phyloP scores from a whole-genome alignment of 2,329 filamentous ascomycete species.

The Claviceps purpurea region DNA sequence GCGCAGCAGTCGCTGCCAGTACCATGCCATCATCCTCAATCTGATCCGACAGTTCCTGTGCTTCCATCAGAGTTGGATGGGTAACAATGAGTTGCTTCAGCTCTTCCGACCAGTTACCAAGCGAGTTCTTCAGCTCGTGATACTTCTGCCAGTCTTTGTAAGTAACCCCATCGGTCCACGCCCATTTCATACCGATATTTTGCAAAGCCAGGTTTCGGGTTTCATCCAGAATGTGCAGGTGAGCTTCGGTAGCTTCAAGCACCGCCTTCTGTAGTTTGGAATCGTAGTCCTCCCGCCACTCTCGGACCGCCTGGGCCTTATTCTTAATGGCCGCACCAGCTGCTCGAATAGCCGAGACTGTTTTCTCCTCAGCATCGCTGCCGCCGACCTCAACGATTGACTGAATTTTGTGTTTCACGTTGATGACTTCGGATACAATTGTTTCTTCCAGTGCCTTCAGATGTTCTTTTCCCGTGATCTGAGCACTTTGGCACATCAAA shows the following conservation, averaged over 20 bases:
- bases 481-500: conserved; percentile 50
- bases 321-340: conserved; percentile 64
- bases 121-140: conserved; percentile 69
- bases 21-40: conserved; percentile 71
- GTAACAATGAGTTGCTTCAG: conserved; percentile 63
- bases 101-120: conserved; percentile 74
- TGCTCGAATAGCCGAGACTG: conserved; percentile 41
- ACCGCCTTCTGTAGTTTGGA: conserved; percentile 55
- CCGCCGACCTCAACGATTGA: conserved; percentile 40
- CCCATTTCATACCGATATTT: conserved; percentile 89
- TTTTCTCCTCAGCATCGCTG: conserved; percentile 27
- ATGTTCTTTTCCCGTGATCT: conserved; percentile 51
- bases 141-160: conserved; percentile 98
- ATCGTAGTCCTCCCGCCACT: conserved; percentile 64
- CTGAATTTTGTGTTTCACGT: conserved; percentile 55
- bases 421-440: conserved; percentile 47
- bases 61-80: conserved; percentile 56
- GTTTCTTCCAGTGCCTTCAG: conserved; percentile 56
- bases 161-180: conserved; percentile 87
- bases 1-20: conserved; percentile 63
- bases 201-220: conserved; percentile 77
- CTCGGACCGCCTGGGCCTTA: conserved; percentile 61
- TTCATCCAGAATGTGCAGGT: conserved; percentile 68
- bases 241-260: conserved; percentile 60
- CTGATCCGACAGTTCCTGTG: conserved; percentile 52